These are phyloP conservation scores for Pseudoturritis turrita DNA, from an alignment of 345 rosid genomes.

Conservation along the genomic window DNA sequence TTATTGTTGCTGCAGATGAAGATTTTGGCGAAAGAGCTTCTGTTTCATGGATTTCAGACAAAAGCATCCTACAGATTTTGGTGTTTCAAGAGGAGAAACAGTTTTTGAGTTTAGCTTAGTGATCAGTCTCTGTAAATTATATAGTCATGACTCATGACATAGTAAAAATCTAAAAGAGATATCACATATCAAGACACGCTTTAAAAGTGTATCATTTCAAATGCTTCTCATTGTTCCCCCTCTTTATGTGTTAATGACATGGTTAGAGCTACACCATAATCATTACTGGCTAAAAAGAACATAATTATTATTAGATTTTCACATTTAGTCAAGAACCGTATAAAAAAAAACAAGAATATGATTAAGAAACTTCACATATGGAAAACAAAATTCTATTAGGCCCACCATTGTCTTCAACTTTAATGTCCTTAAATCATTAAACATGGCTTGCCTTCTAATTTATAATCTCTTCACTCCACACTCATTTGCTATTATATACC, in stretches of 20 bases:
- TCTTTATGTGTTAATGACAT: background rate
- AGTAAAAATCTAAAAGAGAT: background rate
- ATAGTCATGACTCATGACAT: background rate
- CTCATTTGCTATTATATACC: background rate
- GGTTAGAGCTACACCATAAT: background rate
- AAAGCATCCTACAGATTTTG: background rate
- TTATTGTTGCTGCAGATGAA: no score
- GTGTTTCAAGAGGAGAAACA: background rate
- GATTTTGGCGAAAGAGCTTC: no score
- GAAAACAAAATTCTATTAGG: constrained; percentile 1
- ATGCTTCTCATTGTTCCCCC: background rate
- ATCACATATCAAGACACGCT: background rate
- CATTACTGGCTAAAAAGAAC: background rate
- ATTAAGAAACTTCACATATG: background rate
- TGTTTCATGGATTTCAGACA: background rate
- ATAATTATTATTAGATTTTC: background rate
- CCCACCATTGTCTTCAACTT: constrained; percentile 9
- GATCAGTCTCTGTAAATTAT: background rate
- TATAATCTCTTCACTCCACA: background rate
- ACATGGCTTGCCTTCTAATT: background rate
- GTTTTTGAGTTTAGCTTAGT: background rate
- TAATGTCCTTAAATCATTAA: background rate
- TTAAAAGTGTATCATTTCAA: constrained; percentile 6
- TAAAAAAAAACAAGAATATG: background rate
- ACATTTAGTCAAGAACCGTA: constrained; percentile 3